These are phyloP conservation scores for Fomitopsis betulina DNA, from an alignment of 1,284 basidiomycete genomes.

Conservation along the genomic window DNA sequence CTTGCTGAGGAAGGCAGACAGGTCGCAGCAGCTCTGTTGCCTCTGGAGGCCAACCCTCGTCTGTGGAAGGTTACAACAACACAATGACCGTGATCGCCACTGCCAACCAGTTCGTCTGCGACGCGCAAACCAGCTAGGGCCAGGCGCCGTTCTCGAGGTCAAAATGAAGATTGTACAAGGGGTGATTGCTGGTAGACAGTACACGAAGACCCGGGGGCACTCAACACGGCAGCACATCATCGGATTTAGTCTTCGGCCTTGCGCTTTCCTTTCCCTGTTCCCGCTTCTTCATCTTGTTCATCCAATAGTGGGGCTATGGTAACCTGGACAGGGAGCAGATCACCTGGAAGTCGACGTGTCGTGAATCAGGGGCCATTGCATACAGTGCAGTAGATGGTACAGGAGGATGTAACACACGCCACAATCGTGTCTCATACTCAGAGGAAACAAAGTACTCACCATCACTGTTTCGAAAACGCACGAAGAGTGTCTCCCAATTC, in stretches of 20 bases:
- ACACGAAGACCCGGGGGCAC: neutral
- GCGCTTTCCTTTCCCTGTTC: conserved; percentile 41
- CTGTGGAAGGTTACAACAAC: conserved; percentile 33
- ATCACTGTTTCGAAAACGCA: conserved; percentile 54
- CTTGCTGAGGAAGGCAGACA: conserved; percentile 89
- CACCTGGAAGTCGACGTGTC: conserved; percentile 26
- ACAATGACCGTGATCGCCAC: neutral
- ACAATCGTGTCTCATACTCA: neutral
- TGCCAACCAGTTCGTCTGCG: neutral
- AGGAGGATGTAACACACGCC: conserved; percentile 6
- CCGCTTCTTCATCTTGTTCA: conserved; percentile 38
- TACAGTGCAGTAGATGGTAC: neutral
- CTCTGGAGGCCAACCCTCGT: conserved; percentile 38
- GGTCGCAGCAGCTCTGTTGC: conserved; percentile 86
- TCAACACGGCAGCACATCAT: neutral
- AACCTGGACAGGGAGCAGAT: conserved; percentile 39
- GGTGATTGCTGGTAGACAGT: neutral
- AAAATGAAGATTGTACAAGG: neutral
- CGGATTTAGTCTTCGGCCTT: conserved; percentile 27
- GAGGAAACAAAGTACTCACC: conserved; percentile 37
- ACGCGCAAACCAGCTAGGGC: neutral
- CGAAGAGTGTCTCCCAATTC: conserved; percentile 62
- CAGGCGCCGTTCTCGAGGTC: neutral
- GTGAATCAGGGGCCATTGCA: neutral
- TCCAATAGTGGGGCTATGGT: conserved; percentile 35